phyloP scores from a whole-genome alignment of 441 rosid species.

The Euphorbia schlechtendalii region DNA sequence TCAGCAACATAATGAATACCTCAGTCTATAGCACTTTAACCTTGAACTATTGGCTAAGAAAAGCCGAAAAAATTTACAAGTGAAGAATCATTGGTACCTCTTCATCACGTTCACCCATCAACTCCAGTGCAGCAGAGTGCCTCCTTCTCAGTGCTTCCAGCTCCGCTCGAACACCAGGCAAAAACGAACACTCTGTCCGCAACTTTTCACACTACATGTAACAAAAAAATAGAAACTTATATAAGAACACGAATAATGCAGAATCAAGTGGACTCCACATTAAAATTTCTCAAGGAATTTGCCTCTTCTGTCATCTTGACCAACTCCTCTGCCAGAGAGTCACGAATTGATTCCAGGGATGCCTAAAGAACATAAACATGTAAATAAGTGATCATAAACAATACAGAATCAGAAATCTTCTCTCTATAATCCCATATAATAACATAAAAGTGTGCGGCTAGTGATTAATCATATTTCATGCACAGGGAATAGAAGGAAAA shows the following conservation, averaged over 20 bases:
- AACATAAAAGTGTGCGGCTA: slow-evolving; percentile 1
- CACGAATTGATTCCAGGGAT: slow-evolving; percentile 92
- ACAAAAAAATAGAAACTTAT: not conserved
- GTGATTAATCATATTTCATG: slow-evolving; percentile 3
- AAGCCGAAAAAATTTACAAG: too few relatives aligned
- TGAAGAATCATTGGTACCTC: slow-evolving; percentile 47
- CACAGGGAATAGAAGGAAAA: slow-evolving; percentile 3
- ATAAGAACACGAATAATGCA: not conserved
- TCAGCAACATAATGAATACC: not conserved
- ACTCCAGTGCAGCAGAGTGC: slow-evolving; percentile 94
- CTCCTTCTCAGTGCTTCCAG: slow-evolving; percentile 84
- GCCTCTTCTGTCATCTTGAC: slow-evolving; percentile 94
- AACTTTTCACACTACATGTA: slow-evolving; percentile 76
- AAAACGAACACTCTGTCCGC: slow-evolving; percentile 54
- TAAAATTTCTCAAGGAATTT: slow-evolving; percentile 21
- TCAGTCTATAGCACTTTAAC: slow-evolving; percentile 1
- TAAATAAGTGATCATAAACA: slow-evolving; percentile 8
- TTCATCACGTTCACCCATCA: slow-evolving; percentile 99
- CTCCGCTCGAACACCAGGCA: slow-evolving; percentile 87
- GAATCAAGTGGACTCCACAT: slow-evolving; percentile 19
- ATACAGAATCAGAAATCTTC: not conserved
- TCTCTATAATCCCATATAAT: not conserved
- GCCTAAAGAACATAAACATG: slow-evolving; percentile 41
- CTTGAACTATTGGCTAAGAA: slow-evolving; percentile 1
- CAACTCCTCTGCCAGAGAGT: slow-evolving; percentile 94